Base-by-base conservation (phyloP, 2,329 filamentous ascomycete genomes). In the Lomentospora prolificans region DNA sequence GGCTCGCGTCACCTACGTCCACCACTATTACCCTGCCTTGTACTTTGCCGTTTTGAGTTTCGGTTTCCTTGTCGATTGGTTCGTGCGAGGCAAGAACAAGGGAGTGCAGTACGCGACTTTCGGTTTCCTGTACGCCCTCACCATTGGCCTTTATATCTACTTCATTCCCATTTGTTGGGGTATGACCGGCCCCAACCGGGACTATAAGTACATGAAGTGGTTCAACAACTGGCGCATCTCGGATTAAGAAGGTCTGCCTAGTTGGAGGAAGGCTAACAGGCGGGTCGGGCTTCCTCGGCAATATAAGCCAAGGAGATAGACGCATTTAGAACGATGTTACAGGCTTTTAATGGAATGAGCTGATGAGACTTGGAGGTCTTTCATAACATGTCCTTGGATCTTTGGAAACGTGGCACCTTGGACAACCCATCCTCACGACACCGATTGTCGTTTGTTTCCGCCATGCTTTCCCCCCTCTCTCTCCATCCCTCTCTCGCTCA, bases 1-100 rank as follows among this genome's bases (percentile, higher is more conserved):
- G 95, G 94, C 90, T 9, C 89, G 94, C 78, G 94, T 99, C 59
- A 99, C 94, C 14, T 99, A 99, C 66, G 94, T 99, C 55, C 94
- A 99, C 71, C 94, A 99, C 75, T 99, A 99, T 78, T 99, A 97
- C 71, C 94, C 94, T 9, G 94, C 94, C 8, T 82, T 99, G 9
- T 99, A 97, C 77, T 99, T 97, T 70, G 91, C 94, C 64, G 96
- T 99, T 61, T 76, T 99, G 50, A 83, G 82, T 14, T 83, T 91
- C 59, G 92, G 91, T 55, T 99, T 99, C 79, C 80, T 90, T 62
- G 73, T 88, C 56, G 90, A 97, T 70, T 97, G 89, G 85, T 76
- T 85, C 60, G 82, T 90, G 50, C 80, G 85, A 61, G 84, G 80
- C 64, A 75, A 89, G 61, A 79, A 77, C 62, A 81, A 80, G 66